A percentile compares a stretch with the other conserved stretches of the same genome.
Conservation (phyloP, 306 rosid genomes). For the Macrotyloma uniflorum region DNA sequence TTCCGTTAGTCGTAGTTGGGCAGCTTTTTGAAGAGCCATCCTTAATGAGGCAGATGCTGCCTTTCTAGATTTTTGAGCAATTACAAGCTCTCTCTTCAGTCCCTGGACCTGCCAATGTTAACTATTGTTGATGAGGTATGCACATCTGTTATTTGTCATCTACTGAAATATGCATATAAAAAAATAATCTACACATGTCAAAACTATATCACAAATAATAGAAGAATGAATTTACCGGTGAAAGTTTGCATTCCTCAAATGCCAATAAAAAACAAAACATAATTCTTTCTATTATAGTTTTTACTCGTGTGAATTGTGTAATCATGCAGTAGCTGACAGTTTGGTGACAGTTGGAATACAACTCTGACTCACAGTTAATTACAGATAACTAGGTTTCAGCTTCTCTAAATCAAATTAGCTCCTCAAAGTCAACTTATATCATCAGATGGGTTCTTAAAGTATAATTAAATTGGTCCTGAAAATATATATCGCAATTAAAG, state of each 20-base stretch:
- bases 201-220: conserved; percentile 14
- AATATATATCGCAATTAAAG: too few relatives aligned
- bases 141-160: not conserved
- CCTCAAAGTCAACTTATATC: too few relatives aligned
- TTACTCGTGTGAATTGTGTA: not conserved
- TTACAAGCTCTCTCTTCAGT: conserved; percentile 78
- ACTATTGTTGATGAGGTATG: conserved; percentile 19
- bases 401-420: not conserved
- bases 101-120: conserved; percentile 80
- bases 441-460: too few relatives aligned
- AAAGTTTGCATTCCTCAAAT: conserved; percentile 12
- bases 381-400: not conserved
- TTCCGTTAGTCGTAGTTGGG: conserved; percentile 82
- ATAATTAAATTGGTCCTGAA: too few relatives aligned
- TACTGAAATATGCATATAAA: conserved; percentile 34
- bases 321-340: not conserved
- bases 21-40: conserved; percentile 88
- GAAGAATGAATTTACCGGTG: conserved; percentile 16
- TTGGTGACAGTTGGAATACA: not conserved
- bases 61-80: conserved; percentile 83
- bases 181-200: conserved; percentile 23
- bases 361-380: not conserved
- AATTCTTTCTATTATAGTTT: not conserved
- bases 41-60: conserved; percentile 85
- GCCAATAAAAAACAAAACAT: conserved; percentile 11